Base-by-base conservation (phyloP, 495 filamentous ascomycete genomes). In the Baudoinia panamericana region DNA sequence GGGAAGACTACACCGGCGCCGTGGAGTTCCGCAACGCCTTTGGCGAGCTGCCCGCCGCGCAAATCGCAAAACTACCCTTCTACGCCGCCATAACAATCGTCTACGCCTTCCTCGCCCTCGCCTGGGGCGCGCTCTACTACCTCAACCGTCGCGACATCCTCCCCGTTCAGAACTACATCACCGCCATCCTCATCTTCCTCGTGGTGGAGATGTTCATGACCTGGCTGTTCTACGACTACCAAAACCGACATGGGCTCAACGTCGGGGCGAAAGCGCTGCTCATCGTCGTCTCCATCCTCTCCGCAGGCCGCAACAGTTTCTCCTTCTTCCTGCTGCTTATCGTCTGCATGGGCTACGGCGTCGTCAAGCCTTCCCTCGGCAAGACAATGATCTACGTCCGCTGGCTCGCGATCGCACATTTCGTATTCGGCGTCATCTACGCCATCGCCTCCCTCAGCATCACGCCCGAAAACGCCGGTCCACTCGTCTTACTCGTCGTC, bases 121-220 rank as follows among this genome's bases (percentile, higher is more conserved):
- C 86, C 57, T 99, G 90, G 90, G 86, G 71, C 5, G 94, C 95
- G 66, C 69, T 99, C 17, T 96, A 99, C 60, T 81, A 83, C 28
- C 86, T 96, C 56, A 84, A 99, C 59, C 75, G 92, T 32, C 72
- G 78, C 45, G 90, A 99, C 55, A 95, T 99, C 39, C 67, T 97
- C 48, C 79, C 90, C 12, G 90, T 99, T n/a, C 90, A 99, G 59
- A 96, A 99, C 58, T 96, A 99, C 59, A 95, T 99, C 52, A 96
- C 92, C 5, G 90, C 90, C 12, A 99, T 95, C 46, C 65, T 99
- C 24, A 76, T 88, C 29, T 96, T 99, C 67, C 69, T 99, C 22
- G 80, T 93, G 9, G 59, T 94, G 11, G 90, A 99, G 61, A 93
- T 96, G 73, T 56, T 94, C 50, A 90, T 94, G 73, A 99, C 90